Evolutionary conservation across 805 yeast genomes (phyloP), one percentile per base, ranked within the genome.

Genomic region (Metschnikowia gelsemii): DNA sequence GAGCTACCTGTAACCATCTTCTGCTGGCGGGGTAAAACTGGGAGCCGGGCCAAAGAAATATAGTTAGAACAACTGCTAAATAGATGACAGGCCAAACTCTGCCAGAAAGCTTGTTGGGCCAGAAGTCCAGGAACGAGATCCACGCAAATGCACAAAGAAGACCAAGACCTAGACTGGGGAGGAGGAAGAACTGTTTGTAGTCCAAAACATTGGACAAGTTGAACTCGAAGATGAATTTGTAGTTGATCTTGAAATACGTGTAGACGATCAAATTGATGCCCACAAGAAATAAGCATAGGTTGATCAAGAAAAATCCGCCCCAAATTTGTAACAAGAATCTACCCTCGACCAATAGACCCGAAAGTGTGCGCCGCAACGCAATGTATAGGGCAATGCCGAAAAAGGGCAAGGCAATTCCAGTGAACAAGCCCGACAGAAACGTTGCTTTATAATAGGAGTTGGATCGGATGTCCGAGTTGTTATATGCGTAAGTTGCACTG

Each of bases 151-250:
- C 40, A 2, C 84, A 65, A 22, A 85, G 63, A 4, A 79, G 46
- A 23, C 81, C 74, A 32, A 86, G 64, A 12, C 78, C 69, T 6
- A 80, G 52, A 0, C 87, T 65, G 0, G 95, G 87, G 17, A 87
- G 52, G 11, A 85, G 69, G 40, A 82, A 68, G 50, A 73, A 85
- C 58, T 88, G 85, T 40, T 78, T 73, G 49, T 66, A 82, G 54
- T 86, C 81, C 35, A 87, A 62, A 11, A 79, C 80, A 24, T 80
- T 77, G 27, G 82, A 73, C 32, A 82, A 76, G 56, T 87, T 81
- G 52, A 89, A 83, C 63, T 93, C 98, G 60, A 93, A 89, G 43
- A 93, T 89, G 57, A 93, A 90, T 55, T 84, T 84, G 61, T 93
- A 93, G 61, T 91, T 93, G 53, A 93, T 83, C 55, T 86, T 85